Evolutionary conservation across 2,329 filamentous ascomycete genomes (phyloP).

Genomic region (Talaromyces sp.): DNA sequence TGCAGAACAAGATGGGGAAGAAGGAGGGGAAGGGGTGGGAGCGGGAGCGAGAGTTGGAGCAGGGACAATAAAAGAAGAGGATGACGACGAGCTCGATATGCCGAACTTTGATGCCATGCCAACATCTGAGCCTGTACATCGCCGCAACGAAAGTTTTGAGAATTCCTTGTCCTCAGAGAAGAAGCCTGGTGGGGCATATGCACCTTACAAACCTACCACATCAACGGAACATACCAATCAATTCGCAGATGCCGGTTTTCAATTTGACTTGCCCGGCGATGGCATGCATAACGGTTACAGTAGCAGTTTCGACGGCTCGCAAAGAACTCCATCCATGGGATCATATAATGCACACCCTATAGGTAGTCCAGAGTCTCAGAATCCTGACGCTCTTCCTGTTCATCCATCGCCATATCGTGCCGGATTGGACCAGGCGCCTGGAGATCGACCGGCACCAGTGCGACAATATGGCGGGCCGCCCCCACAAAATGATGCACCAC

Average conservation of each 20-base stretch:
- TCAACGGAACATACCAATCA: slow-evolving; percentile 46
- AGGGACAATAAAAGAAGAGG: slow-evolving; percentile 31
- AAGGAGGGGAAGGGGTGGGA: slow-evolving; percentile 35
- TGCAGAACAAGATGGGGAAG: slow-evolving; percentile 41
- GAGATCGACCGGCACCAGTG: slow-evolving; percentile 48
- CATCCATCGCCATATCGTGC: slow-evolving; percentile 55
- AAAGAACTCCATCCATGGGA: slow-evolving; percentile 12
- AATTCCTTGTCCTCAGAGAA: slow-evolving; percentile 12
- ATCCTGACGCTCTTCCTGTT: slow-evolving; percentile 54
- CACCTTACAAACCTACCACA: slow-evolving; percentile 33
- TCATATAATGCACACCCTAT: slow-evolving; percentile 4
- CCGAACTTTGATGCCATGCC: slow-evolving; percentile 60
- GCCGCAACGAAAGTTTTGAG: slow-evolving; percentile 17
- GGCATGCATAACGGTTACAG: slow-evolving; percentile 6
- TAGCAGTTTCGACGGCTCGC: slow-evolving; percentile 3
- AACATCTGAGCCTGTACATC: slow-evolving; percentile 13
- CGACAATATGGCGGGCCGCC: slow-evolving; percentile 47
- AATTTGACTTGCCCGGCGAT: slow-evolving; percentile 64
- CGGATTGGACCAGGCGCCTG: slow-evolving; percentile 42
- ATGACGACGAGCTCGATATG: slow-evolving; percentile 53
- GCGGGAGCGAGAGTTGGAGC: slow-evolving; percentile 44
- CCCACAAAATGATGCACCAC: slow-evolving; percentile 31
- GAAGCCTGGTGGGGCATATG: slow-evolving; percentile 29
- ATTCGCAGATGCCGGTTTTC: slow-evolving; percentile 54
- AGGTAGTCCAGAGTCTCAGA: slow-evolving; percentile 5